Percentiles rank a stretch among this genome's conserved stretches.
Conservation (phyloP, 257 asterid genomes). For the Solanum paucissectum region DNA sequence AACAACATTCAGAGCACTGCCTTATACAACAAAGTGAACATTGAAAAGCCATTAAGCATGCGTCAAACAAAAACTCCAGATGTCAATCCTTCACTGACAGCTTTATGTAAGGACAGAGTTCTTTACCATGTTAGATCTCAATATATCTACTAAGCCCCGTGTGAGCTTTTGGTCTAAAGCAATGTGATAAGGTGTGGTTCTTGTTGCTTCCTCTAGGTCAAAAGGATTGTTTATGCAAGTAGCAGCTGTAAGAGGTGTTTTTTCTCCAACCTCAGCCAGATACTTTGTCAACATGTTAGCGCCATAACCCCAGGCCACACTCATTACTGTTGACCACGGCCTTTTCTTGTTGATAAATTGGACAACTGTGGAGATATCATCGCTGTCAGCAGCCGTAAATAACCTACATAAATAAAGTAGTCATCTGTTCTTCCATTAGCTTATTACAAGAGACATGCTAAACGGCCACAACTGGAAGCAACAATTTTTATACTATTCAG, state of each 20-base stretch:
- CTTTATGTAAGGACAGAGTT: not conserved
- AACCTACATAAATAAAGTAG: conserved; percentile 77
- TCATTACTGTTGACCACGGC: conserved; percentile 89
- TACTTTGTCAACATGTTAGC: conserved; percentile 97
- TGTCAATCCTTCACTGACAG: not conserved
- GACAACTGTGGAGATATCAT: conserved; percentile 80
- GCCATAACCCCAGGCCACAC: conserved; percentile 92
- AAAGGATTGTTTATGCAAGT: conserved; percentile 92
- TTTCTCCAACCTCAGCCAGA: conserved; percentile 82
- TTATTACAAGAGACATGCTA: conserved; percentile 15
- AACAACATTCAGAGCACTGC: not conserved
- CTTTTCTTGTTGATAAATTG: conserved; percentile 66
- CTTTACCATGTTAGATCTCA: conserved; percentile 64
- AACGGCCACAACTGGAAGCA: conserved; percentile 14
- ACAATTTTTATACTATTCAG: not conserved
- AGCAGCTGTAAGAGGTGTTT: conserved; percentile 89
- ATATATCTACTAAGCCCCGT: conserved; percentile 64
- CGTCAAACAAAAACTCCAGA: not conserved
- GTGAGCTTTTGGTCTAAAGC: conserved; percentile 49
- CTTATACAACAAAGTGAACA: not conserved
- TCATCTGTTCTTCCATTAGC: conserved; percentile 44
- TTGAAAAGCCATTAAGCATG: not conserved
- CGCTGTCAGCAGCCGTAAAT: conserved; percentile 99
- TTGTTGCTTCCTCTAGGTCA: conserved; percentile 76
- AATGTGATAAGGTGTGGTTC: conserved; percentile 38